Base-by-base conservation (phyloP, 2,329 filamentous ascomycete species). In the Pyrenophora seminiperda region DNA sequence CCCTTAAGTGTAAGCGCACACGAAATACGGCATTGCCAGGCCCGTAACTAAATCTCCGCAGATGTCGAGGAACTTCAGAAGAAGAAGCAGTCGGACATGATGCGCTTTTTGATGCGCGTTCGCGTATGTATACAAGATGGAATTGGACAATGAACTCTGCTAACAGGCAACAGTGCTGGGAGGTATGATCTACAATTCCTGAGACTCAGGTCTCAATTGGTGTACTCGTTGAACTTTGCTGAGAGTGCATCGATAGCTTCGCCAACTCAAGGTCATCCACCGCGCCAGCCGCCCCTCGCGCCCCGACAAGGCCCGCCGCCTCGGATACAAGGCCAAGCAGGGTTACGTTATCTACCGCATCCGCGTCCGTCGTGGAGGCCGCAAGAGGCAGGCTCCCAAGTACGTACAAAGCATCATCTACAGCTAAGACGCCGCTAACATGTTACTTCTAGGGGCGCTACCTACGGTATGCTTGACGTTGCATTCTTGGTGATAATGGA, bases 241-340 rank as follows among this genome's bases (percentile, higher is more conserved):
- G 92, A 97, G 92, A 97, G 91, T 97, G 89, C 91, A 94, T 94
- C 82, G 94, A 93, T 94, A 97, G 93, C 91, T 96, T 81, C 92
- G 93, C 84, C 93, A 97, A 86, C 84, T 97, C 83, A 96, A 97
- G 83, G 92, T 97, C 81, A 94, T 97, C 84, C 94, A 99, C 88
- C 93, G 94, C 79, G 94, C 94, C 77, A 95, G 91, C 75, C 92
- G 93, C 75, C 94, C 94, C 72, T 96, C 92, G 74, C 94, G 94
- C 79, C 94, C 94, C 76, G 95, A 99, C 85, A 99, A 99, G 90
- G 94, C 95, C 77, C 94, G 94, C 82, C 94, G 95, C 81, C 90
- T 99, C 72, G 94, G 94, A 75, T 99, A 99, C 91, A 99, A 99
- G 90, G 94, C 95, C 85, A 99, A 99, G 91, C 94, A 99, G 85